Evolutionary conservation across 225 moss, liverwort and hornwort species (phyloP), one percentile per base, ranked within the genome.

Genomic region (Rhytidiadelphus loreus): DNA sequence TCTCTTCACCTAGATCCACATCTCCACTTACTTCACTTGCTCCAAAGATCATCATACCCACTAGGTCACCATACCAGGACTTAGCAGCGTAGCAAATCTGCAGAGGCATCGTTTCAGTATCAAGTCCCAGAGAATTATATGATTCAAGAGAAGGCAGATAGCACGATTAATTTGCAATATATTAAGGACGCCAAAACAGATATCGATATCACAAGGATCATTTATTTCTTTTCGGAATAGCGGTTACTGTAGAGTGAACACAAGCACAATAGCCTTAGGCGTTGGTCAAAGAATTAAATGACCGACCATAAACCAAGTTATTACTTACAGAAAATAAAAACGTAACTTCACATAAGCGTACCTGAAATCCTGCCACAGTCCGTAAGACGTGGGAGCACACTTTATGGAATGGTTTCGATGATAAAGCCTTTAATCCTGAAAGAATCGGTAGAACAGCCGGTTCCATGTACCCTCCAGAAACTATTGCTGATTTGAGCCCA

Each of bases 51-150:
- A 98, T 93, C 96, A 98, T 96, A 82, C 97, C 97, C 80, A 98
- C 92, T 62, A 98, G 93, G 89, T 98, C 98, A 63, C 98, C 98
- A 88, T 97, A 98, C 98, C 98, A 98, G 46, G 98, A 95, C 89
- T 96, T 98, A 56, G 98, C 96, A 56, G 98, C 95, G 90, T 98
- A 98, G 92, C 97, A 98, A 71, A 97, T 94, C 98, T 98, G 95
- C 89, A 87, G 44, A 88, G 77, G 62, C 53, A 55, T 46, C 39
- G 59, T n/a, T 92, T 95, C 91, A 94, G 93, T 78, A 92, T 93
- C 30, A 93, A 92, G 82, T 96, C 92, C 50, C 88, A 92, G 60
- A 71, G 43, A 65, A 33, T 43, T 65, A 25, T 66, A 33, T 32
- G 24, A 86, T 56, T 66, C 69, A 82, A 82, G 59, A 52, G 29